Evolutionary conservation across 1,139 yeast genomes (phyloP), one percentile per base, ranked within the genome.

Genomic region (Suhomyces atakaporum): DNA sequence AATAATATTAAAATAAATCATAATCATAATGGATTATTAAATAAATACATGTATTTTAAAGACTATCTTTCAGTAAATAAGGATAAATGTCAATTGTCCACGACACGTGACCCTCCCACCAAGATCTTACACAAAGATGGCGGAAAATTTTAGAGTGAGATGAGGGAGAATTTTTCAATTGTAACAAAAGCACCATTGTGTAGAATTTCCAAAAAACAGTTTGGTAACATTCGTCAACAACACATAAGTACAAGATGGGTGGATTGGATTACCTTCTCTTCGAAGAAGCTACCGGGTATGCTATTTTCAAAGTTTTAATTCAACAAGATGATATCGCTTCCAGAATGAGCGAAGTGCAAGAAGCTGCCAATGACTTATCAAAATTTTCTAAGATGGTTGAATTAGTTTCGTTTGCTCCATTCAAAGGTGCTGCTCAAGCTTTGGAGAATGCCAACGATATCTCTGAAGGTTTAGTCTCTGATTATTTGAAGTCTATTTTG

Each of bases 211-310:
- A n/a, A 24, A 24, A 27, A 23, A 27, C 27, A 30, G 27, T 38
- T 30, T 25, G 35, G 31, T 27, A 32, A 33, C 33, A 27, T 33
- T 29, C 35, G 29, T 33, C 33, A 16, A 28, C 31, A 33, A 23
- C 15, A 31, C 35, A 39, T 11, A 24, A 22, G 16, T 21, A 38
- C 37, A 53, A 40, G 33, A 68, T 68, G 79, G 81, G 81, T 52
- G 84, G 84, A 56, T 78, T 89, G 66, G 96, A 92, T 69, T 92
- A 81, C 71, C 81, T 92, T 66, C 84, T 92, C 60, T 92, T 85
- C 65, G 99, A 92, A 76, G 97, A 92, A 75, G 96, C 98, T 45
- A 89, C 98, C 39, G 99, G 99, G 51, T 92, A 92, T 66, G 97
- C 96, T 52, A 77, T 92, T 58, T 92, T 90, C 81, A 87, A 92